Conservation (phyloP, 2,329 filamentous ascomycete species). For the Leptographium wingfieldii region DNA sequence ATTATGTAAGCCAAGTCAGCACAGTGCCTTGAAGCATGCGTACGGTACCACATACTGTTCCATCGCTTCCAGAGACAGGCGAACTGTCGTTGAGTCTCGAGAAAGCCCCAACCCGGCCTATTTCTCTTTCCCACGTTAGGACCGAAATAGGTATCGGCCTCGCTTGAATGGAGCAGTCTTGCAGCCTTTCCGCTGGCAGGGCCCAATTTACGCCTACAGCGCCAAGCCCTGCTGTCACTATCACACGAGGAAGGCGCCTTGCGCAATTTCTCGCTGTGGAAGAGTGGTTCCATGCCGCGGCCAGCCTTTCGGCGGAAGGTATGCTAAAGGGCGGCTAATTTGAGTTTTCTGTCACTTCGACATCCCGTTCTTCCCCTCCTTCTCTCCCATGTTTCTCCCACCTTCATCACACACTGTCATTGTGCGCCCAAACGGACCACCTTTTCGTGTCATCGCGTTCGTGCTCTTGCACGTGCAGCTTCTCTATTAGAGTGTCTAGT, state of each 20-base stretch:
- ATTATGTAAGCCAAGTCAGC: too few species aligned
- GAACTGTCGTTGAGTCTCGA: too few species aligned
- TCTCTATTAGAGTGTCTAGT: too few species aligned
- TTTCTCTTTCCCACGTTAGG: too few species aligned
- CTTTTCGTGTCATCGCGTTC: neutral
- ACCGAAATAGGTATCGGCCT: too few species aligned
- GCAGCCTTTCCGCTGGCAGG: neutral
- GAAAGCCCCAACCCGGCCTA: too few species aligned
- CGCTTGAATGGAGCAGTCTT: neutral
- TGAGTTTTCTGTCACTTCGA: neutral
- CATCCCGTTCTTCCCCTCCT: neutral
- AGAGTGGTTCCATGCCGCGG: neutral
- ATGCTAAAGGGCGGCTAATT: neutral
- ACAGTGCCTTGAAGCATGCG: neutral
- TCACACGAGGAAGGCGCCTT: neutral
- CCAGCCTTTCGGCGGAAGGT: neutral
- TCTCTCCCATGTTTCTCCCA: neutral
- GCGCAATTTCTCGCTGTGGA: neutral
- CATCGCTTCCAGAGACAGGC: too few species aligned
- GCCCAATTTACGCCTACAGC: neutral
- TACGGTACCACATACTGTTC: neutral
- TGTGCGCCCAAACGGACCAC: neutral
- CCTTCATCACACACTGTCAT: neutral
- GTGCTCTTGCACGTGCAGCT: too few species aligned
- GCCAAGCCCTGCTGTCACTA: neutral